Evolutionary conservation across 768 basidiomycete genomes (phyloP).

Genomic region (Amanita brunnescens): DNA sequence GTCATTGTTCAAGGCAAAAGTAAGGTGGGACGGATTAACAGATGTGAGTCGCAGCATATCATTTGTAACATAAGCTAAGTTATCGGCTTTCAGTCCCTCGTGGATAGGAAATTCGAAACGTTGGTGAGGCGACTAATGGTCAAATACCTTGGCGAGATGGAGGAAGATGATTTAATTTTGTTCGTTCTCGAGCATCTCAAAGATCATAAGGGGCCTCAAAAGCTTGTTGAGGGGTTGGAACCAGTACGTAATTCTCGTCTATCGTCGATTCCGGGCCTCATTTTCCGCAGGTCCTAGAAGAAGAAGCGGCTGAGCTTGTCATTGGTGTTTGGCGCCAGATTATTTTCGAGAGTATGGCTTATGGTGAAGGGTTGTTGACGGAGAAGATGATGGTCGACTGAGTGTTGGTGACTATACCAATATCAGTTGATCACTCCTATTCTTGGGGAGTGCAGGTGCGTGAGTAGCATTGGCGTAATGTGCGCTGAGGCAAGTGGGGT

Average conservation of each 20-base stretch:
- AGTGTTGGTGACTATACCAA: constrained; percentile 12
- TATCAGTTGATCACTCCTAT: constrained; percentile 18
- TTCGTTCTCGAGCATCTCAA: constrained; percentile 90
- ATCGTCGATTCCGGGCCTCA: background rate
- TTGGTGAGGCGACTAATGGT: constrained; percentile 76
- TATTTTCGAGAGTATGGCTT: constrained; percentile 93
- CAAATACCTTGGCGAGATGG: constrained; percentile 84
- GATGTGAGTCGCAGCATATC: constrained; percentile 53
- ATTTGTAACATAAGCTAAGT: constrained; percentile 8
- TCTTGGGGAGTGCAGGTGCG: constrained; percentile 46
- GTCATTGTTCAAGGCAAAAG: constrained; percentile 71
- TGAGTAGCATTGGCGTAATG: constrained; percentile 40
- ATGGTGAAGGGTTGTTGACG: constrained; percentile 81
- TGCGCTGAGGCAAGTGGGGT: constrained; percentile 36
- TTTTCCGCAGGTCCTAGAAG: constrained; percentile 70
- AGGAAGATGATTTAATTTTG: constrained; percentile 91
- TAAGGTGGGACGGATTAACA: constrained; percentile 86
- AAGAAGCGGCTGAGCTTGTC: constrained; percentile 79
- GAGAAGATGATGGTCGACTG: constrained; percentile 77
- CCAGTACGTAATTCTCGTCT: constrained; percentile 53
- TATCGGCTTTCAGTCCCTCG: constrained; percentile 45
- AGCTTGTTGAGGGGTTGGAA: constrained; percentile 84
- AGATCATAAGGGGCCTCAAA: constrained; percentile 79
- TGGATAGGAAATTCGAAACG: constrained; percentile 82
- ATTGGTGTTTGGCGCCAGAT: constrained; percentile 83